Percentiles rank a stretch among this genome's conserved stretches.
Evolutionary conservation across 83 land plant species (phyloP).

Genomic region (Picea abies): DNA sequence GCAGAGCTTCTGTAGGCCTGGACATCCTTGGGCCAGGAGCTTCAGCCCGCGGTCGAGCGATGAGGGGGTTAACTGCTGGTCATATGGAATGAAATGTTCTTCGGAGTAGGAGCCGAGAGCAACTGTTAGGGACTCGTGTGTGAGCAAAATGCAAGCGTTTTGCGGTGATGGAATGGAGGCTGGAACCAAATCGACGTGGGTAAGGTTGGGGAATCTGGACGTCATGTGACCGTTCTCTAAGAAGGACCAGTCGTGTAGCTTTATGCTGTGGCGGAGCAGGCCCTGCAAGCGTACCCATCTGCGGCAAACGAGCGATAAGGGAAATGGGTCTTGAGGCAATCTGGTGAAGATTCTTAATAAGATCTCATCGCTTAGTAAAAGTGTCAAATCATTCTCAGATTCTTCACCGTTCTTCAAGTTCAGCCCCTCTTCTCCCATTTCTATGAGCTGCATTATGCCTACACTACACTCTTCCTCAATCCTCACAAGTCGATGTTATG

Average conservation of each 20-base stretch:
- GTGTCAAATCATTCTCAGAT: constrained; percentile 25
- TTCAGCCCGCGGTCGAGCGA: constrained; percentile 45
- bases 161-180: constrained; percentile 33
- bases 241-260: constrained; percentile 58
- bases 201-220: constrained; percentile 59
- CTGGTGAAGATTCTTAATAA: constrained; percentile 37
- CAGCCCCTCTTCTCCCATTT: constrained; percentile 14
- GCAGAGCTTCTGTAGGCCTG: constrained; percentile 43
- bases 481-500: no score
- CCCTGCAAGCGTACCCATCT: constrained; percentile 63
- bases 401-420: background rate
- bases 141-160: constrained; percentile 26
- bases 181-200: constrained; percentile 44
- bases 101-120: constrained; percentile 12
- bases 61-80: constrained; percentile 17
- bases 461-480: background rate
- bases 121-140: constrained; percentile 26
- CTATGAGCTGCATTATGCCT: constrained; percentile 8
- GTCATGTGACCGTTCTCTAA: constrained; percentile 44
- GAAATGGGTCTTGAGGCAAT: constrained; percentile 19
- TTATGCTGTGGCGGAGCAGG: constrained; percentile 32
- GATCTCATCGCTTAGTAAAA: constrained; percentile 29
- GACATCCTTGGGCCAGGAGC: constrained; percentile 40
- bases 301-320: constrained; percentile 55
- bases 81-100: background rate